Evolutionary conservation across 805 yeast species (phyloP), one percentile per base, ranked within the genome.

Genomic region (Cephaloascus fragrans): DNA sequence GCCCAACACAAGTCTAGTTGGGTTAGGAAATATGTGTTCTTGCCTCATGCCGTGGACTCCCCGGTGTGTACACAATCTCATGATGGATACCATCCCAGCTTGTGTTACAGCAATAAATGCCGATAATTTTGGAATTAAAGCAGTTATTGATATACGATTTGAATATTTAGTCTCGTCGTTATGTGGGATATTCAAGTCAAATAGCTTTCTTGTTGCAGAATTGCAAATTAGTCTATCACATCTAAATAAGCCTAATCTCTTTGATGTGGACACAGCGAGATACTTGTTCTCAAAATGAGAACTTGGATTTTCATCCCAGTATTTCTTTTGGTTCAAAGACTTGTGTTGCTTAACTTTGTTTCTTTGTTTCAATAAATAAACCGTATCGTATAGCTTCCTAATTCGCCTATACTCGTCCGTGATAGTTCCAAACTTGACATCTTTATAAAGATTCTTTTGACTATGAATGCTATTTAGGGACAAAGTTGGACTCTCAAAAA

Each of bases 141-240:
- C 48, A 9, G 64, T 49, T 8, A 66, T 58, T 17, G 64, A 61
- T 10, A 66, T 59, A 12, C 72, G 44, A 41, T 64, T 55, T 34
- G 61, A 49, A 47, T 48, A 57, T 34, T 47, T 47, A 9, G 49
- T 48, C 17, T 64, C 72, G 12, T 64, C 70, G 39, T 55, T 56
- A 19, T 50, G 49, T 5, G 71, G 66, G 18, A 58, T 47, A 2
- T 50, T 48, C 44, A 64, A 49, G 15, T 61, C 60, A 47, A 72
- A 75, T 2, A 73, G 49, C 18, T 61, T 51, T 3, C 62, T 53
- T 1, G 75, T 67, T 1, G 74, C 63, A 3, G 74, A 64, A 45
- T 63, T 68, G 48, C 79, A 73, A 28, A 69, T 60, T 18, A 77
- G 55, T 9, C 64, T 59, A 37, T 69, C 68, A 1, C 60, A 59